These are phyloP conservation scores for Diplodia intermedia DNA, from an alignment of 2,329 filamentous ascomycete species.

Conservation along the genomic window DNA sequence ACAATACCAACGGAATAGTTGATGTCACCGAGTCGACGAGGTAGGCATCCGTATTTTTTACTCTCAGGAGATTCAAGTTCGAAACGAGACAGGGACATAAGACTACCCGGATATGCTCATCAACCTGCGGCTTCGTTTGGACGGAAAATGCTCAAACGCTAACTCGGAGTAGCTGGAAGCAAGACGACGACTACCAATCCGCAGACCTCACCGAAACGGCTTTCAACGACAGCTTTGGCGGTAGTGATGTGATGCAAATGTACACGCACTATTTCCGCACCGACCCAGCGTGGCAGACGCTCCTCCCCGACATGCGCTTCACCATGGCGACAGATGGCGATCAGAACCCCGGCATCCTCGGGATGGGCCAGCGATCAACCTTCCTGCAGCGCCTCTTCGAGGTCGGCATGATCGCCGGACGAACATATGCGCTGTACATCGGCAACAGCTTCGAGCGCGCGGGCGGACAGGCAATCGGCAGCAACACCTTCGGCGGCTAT, in stretches of 20 bases:
- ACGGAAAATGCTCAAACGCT: neutral
- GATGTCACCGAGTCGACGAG: slow-evolving; percentile 41
- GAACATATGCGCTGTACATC: slow-evolving; percentile 54
- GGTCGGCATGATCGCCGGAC: slow-evolving; percentile 46
- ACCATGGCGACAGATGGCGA: slow-evolving; percentile 45
- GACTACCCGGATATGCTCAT: neutral
- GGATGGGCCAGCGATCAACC: slow-evolving; percentile 51
- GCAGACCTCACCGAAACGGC: slow-evolving; percentile 34
- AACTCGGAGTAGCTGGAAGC: slow-evolving; percentile 3
- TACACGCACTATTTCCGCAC: slow-evolving; percentile 53
- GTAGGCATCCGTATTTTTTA: slow-evolving; percentile 37
- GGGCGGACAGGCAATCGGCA: slow-evolving; percentile 52
- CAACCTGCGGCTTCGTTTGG: neutral
- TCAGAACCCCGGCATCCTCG: slow-evolving; percentile 46
- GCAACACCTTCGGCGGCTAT: slow-evolving; percentile 54
- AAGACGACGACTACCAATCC: slow-evolving; percentile 9
- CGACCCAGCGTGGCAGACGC: slow-evolving; percentile 47
- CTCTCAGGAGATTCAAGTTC: no score
- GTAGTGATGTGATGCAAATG: slow-evolving; percentile 46
- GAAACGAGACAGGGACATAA: no score
- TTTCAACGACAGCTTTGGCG: slow-evolving; percentile 41
- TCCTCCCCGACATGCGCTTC: slow-evolving; percentile 46
- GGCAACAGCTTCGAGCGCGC: slow-evolving; percentile 52
- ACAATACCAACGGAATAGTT: slow-evolving; percentile 47
- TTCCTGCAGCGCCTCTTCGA: slow-evolving; percentile 48